Evolutionary conservation across 1,284 basidiomycete species (phyloP).

Genomic region (Cryptococcus wingfieldii): DNA sequence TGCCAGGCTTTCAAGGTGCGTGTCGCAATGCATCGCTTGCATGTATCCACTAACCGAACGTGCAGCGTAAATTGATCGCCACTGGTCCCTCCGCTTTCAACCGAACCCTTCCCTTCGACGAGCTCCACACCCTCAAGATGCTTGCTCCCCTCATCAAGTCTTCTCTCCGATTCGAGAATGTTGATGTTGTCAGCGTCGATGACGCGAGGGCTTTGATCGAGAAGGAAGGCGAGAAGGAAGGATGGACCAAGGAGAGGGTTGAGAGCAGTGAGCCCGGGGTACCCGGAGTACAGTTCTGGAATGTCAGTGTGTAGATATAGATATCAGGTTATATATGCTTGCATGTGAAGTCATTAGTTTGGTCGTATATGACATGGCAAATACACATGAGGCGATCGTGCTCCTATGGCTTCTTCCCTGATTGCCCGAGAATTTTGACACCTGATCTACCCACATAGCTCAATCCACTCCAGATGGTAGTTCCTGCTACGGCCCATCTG

Average conservation of each 20-base stretch:
- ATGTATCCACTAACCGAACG: not conserved
- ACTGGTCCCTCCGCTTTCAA: conserved; percentile 77
- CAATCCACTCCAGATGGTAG: conserved; percentile 87
- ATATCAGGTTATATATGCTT: not conserved
- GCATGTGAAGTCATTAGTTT: not conserved
- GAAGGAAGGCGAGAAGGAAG: conserved; percentile 33
- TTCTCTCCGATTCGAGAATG: conserved; percentile 69
- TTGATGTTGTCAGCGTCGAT: conserved; percentile 66
- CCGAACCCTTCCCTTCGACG: conserved; percentile 81
- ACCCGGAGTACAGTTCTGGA: conserved; percentile 77
- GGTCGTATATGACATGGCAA: not conserved
- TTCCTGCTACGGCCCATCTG: conserved; percentile 79
- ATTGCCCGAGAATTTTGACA: conserved; percentile 54
- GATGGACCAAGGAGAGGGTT: conserved; percentile 52
- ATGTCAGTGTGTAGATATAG: conserved; percentile 20
- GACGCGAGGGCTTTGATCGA: conserved; percentile 53
- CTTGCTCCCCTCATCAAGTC: conserved; percentile 79
- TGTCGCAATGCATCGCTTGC: not conserved
- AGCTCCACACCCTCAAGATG: conserved; percentile 68
- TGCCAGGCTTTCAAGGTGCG: conserved; percentile 81
- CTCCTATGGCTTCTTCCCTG: conserved; percentile 2
- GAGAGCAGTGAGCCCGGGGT: conserved; percentile 82
- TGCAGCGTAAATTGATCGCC: conserved; percentile 69
- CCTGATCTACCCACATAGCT: conserved; percentile 78
- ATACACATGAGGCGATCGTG: not conserved